Conservation (phyloP, 306 rosid genomes). For the Oemleria cerasiformis region DNA sequence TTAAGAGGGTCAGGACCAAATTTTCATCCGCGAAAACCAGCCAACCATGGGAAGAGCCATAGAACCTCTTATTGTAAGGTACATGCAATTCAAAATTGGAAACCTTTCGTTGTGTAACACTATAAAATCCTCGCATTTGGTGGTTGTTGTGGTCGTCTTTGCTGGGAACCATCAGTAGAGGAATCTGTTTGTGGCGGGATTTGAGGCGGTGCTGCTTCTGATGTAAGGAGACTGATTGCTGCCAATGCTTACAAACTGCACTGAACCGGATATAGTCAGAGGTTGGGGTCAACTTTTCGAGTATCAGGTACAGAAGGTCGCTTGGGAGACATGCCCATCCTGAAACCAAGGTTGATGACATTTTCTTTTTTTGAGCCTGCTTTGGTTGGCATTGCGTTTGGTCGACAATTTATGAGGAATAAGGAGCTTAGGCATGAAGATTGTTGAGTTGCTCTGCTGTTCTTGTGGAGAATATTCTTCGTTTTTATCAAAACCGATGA, state of each 20-base stretch:
- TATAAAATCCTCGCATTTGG: neutral
- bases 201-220: neutral
- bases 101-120: neutral
- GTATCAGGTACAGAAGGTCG: conserved; percentile 6
- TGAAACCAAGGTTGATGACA: neutral
- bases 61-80: neutral
- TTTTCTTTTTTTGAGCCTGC: neutral
- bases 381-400: neutral
- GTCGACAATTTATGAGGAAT: neutral
- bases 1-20: neutral
- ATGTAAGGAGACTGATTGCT: neutral
- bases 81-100: neutral
- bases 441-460: neutral
- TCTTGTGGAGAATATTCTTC: neutral
- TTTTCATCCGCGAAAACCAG: conserved; percentile 1
- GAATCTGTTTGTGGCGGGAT: conserved; percentile 1
- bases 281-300: neutral
- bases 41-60: conserved; percentile 13
- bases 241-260: conserved; percentile 11
- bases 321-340: conserved; percentile 13
- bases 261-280: conserved; percentile 3
- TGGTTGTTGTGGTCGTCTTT: neutral
- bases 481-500: neutral
- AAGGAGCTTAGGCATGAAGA: neutral
- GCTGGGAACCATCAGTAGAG: conserved; percentile 3